Percentiles rank a stretch among this genome's conserved stretches.
Conservation (phyloP, 2,329 filamentous ascomycete species). For the Scedosporium minutisporum region DNA sequence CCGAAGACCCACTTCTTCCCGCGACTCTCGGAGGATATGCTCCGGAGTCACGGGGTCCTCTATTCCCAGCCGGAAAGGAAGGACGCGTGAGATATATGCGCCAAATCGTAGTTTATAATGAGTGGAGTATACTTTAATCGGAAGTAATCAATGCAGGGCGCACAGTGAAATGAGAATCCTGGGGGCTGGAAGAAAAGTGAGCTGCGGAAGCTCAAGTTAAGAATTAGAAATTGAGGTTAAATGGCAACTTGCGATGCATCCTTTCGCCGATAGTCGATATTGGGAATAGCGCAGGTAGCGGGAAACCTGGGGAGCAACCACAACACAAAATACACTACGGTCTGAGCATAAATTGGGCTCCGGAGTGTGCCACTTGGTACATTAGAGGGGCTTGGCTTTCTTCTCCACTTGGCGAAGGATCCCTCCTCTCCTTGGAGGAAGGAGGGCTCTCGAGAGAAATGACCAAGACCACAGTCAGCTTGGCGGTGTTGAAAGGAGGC, state of each 20-base stretch:
- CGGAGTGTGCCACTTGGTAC: too few relatives aligned
- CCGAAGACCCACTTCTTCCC: background rate
- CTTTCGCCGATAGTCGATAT: background rate
- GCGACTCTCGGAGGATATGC: background rate
- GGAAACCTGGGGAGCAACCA: background rate
- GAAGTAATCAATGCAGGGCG: too few relatives aligned
- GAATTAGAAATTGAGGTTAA: background rate
- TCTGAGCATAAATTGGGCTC: background rate
- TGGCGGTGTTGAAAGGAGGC: background rate
- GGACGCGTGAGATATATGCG: too few relatives aligned
- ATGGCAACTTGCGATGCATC: background rate
- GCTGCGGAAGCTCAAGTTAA: background rate
- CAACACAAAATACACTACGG: background rate
- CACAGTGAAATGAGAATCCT: too few relatives aligned
- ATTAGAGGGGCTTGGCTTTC: too few relatives aligned
- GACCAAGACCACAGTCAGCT: background rate
- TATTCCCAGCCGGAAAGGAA: too few relatives aligned
- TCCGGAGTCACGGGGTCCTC: background rate
- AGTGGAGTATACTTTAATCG: too few relatives aligned
- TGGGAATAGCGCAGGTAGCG: background rate
- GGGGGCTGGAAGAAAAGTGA: too few relatives aligned
- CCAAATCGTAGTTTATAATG: too few relatives aligned
- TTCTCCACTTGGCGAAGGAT: too few relatives aligned
- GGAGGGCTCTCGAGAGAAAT: background rate
- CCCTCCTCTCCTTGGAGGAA: too few relatives aligned